Conservation (phyloP, 2,329 filamentous ascomycete species). For the Xylaria sp. region DNA sequence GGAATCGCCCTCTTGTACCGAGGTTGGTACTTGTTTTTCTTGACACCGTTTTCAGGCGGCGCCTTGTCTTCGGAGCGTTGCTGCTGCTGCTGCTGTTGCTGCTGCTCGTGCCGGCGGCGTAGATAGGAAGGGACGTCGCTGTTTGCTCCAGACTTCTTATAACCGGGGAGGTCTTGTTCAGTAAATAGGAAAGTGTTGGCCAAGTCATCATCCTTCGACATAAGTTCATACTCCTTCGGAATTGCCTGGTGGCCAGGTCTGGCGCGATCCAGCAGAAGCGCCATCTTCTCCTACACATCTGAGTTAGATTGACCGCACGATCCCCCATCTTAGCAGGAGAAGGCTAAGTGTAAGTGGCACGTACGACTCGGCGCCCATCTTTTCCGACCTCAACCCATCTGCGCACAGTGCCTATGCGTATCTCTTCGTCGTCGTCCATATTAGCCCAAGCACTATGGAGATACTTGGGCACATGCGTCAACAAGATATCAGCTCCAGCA, state of each 20-base stretch:
- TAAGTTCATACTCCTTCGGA: slow-evolving; percentile 84
- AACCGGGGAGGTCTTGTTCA: slow-evolving; percentile 85
- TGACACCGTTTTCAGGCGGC: slow-evolving; percentile 42
- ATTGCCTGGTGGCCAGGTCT: slow-evolving; percentile 64
- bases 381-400: slow-evolving; percentile 52
- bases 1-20: slow-evolving; percentile 69
- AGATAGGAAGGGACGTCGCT: slow-evolving; percentile 56
- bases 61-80: slow-evolving; percentile 41
- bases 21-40: slow-evolving; percentile 46
- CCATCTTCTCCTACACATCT: slow-evolving; percentile 37
- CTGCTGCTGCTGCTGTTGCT: slow-evolving; percentile 32
- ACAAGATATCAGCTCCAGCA: slow-evolving; percentile 51
- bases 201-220: slow-evolving; percentile 58
- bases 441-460: slow-evolving; percentile 75
- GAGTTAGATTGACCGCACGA: slow-evolving; percentile 8
- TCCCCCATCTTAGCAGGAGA: slow-evolving; percentile 19
- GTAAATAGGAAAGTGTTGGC: slow-evolving; percentile 89
- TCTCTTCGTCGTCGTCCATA: slow-evolving; percentile 74
- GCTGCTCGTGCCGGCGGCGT: slow-evolving; percentile 39
- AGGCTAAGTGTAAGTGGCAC: not conserved
- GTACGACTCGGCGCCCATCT: slow-evolving; percentile 38
- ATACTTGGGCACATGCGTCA: slow-evolving; percentile 72
- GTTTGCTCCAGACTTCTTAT: slow-evolving; percentile 54
- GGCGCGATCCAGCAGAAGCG: slow-evolving; percentile 64
- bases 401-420: slow-evolving; percentile 71